phyloP scores from a whole-genome alignment of 2,329 filamentous ascomycete species.

The Fusarium haematococcum region DNA sequence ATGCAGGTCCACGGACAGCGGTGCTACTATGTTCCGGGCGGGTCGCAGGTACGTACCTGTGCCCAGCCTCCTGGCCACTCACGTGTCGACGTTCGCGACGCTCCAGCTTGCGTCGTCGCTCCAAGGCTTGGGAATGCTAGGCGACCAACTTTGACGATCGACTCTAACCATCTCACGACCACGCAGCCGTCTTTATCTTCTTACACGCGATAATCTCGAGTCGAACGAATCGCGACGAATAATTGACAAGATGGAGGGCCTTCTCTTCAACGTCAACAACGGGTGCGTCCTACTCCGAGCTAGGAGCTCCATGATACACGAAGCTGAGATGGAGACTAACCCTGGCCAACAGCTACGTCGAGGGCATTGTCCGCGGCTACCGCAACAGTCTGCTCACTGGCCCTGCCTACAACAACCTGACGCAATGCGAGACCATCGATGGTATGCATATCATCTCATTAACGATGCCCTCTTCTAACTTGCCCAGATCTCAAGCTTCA shows the following conservation, averaged over 20 bases:
- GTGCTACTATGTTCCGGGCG: conserved; percentile 43
- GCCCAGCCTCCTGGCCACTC: conserved; percentile 39
- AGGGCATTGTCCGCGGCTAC: conserved; percentile 97
- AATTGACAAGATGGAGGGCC: conserved; percentile 79
- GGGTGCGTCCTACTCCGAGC: conserved; percentile 67
- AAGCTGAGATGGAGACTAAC: conserved; percentile 47
- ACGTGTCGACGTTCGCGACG: conserved; percentile 42
- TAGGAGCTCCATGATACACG: conserved; percentile 26
- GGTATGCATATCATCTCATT: conserved; percentile 65
- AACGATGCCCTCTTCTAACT: conserved; percentile 22
- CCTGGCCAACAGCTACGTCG: conserved; percentile 78
- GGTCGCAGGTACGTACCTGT: conserved; percentile 18
- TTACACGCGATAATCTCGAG: conserved; percentile 9
- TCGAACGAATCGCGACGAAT: conserved; percentile 6
- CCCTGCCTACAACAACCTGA: conserved; percentile 94
- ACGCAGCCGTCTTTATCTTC: conserved; percentile 19
- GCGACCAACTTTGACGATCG: conserved; percentile 41
- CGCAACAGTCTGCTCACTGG: conserved; percentile 91
- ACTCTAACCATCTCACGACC: conserved; percentile 31
- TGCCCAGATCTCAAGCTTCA: conserved; percentile 92
- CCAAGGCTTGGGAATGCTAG: conserved; percentile 42
- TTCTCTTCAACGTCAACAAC: conserved; percentile 94
- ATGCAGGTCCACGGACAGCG: conserved; percentile 41
- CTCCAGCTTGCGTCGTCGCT: conserved; percentile 39
- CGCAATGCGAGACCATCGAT: conserved; percentile 97